Base-by-base conservation (phyloP, 2,329 filamentous ascomycete genomes). In the Aspergillus costaricaensis region DNA sequence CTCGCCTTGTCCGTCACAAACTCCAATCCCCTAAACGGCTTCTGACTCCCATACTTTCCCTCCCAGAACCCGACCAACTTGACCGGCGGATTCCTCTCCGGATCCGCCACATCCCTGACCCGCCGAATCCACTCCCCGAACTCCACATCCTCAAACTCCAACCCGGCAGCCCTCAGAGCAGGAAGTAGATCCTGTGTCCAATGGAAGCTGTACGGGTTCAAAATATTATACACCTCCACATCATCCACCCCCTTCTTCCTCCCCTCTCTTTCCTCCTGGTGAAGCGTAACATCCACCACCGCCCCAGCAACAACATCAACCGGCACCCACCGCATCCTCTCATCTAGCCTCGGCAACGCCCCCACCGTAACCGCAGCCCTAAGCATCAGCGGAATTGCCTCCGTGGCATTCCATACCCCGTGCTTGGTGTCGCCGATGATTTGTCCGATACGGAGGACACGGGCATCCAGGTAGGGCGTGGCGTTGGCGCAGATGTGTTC, bases 101-200 rank as follows among this genome's bases (percentile, higher is more conserved):
- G 80, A 67, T 86, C 82, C 2, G 74, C 76, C 53, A 85, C 79
- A 2, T 72, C 72, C 4, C 80, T 74, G 12, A 86, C 65, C 2
- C 76, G 70, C 5, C 41, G 57, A 5, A 76, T 52, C 74, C 73
- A 76, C 30, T 70, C 69, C 5, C 62, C 58, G 17, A 67, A 68
- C 7, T 59, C 55, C 1, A 73, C 50, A 43, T 63, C 70, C 32
- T 69, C 66, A 52, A 76, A 76, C 1, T 65, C 73, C 2, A 76
- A 62, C 1, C 85, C 78, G 6, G 74, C 68, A 17, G 78, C 72
- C 51, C 83, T 83, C 15, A 87, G 71, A 3, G 79, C 77, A 2
- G 84, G 84, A 0, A 87, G 76, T 2, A 88, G 70, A 54, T 85
- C 81, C 0, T 74, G 59, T 0, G 81, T 83, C 83, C 83, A 87